Evolutionary conservation across 768 basidiomycete genomes (phyloP).

Genomic region (Termitomyces sp.): DNA sequence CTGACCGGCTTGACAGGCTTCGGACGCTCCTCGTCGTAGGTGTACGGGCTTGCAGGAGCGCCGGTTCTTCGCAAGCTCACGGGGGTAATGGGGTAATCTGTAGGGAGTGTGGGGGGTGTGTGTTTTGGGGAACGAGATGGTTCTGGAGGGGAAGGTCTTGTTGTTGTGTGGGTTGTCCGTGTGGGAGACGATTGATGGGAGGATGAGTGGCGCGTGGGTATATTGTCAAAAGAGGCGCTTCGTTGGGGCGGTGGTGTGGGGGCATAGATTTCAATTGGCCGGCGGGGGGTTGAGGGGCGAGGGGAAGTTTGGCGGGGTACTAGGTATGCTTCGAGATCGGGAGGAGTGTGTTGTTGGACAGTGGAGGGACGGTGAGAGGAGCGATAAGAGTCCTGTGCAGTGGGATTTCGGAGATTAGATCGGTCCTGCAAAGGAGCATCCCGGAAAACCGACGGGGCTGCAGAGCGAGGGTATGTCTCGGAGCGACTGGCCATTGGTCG

Average conservation of each 20-base stretch:
- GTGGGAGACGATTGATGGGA: conserved; percentile 7
- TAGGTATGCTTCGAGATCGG: conserved; percentile 9
- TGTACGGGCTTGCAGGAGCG: conserved; percentile 5
- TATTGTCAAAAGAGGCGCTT: background rate
- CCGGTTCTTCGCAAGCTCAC: background rate
- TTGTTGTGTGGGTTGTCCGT: background rate
- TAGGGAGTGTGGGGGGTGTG: conserved; percentile 1
- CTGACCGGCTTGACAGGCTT: conserved; percentile 6
- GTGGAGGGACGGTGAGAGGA: conserved; percentile 11
- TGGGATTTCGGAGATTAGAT: background rate
- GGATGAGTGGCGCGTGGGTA: background rate
- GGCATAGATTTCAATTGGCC: conserved; percentile 7
- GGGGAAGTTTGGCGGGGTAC: conserved; percentile 8
- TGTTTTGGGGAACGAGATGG: background rate
- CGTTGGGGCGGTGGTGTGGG: conserved; percentile 1
- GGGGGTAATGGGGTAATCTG: background rate
- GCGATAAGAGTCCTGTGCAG: conserved; percentile 2
- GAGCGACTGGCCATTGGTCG: background rate
- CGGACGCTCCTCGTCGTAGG: conserved; percentile 11
- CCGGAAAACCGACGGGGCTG: background rate
- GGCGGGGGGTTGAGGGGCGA: background rate
- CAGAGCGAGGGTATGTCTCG: conserved; percentile 4
- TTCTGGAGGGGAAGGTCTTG: background rate
- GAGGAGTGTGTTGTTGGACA: conserved; percentile 17
- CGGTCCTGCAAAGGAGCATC: background rate